Evolutionary conservation across 331 rosid species (phyloP).

Genomic region (Rosa hybrid): DNA sequence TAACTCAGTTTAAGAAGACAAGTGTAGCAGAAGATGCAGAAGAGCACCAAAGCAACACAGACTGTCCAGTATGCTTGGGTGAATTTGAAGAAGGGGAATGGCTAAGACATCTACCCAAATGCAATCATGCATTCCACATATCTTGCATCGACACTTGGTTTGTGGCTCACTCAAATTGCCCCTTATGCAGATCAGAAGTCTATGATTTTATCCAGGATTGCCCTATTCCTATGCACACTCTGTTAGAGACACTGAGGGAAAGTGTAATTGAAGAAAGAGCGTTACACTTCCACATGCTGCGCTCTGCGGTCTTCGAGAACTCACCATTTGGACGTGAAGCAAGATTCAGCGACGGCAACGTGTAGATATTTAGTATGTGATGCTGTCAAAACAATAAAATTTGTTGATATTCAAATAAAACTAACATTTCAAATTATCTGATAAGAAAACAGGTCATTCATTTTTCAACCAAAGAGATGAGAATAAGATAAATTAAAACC

Average conservation of each 20-base stretch:
- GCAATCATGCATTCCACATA: slow-evolving; percentile 51
- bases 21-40: slow-evolving; percentile 17
- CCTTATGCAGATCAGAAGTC: slow-evolving; percentile 53
- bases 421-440: background rate
- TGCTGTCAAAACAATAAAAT: background rate
- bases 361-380: background rate
- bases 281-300: slow-evolving; percentile 21
- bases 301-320: background rate
- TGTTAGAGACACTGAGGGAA: slow-evolving; percentile 22
- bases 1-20: slow-evolving; percentile 41
- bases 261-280: slow-evolving; percentile 23
- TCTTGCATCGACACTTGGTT: slow-evolving; percentile 57
- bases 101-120: slow-evolving; percentile 48
- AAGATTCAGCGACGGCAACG: background rate
- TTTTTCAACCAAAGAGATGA: background rate
- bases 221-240: background rate
- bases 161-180: slow-evolving; percentile 49
- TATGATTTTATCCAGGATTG: slow-evolving; percentile 1
- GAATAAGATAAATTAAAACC: background rate
- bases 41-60: slow-evolving; percentile 14
- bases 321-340: background rate
- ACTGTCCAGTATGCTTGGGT: slow-evolving; percentile 56
- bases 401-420: background rate
- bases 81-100: slow-evolving; percentile 54
- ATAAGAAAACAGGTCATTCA: background rate